These are phyloP conservation scores for Eragrostis nindensis DNA, from an alignment of 176 grass and related monocot genomes.

Conservation along the genomic window DNA sequence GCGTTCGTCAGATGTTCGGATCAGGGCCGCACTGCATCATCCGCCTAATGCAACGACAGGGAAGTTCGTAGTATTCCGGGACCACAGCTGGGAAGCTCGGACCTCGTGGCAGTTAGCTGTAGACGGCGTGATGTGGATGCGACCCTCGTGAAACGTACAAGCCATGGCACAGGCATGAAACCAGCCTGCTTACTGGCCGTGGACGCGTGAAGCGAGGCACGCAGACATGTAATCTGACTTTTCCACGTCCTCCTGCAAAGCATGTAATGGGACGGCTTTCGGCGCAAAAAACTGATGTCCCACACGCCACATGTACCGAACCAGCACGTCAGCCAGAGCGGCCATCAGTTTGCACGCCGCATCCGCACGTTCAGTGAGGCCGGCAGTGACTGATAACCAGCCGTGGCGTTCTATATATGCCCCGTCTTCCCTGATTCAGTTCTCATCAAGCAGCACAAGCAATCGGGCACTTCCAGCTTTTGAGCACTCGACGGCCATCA, in stretches of 20 bases:
- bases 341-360: conserved; percentile 31
- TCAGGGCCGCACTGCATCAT: background rate
- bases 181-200: background rate
- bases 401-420: conserved; percentile 24
- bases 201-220: conserved; percentile 32
- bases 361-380: background rate
- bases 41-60: background rate
- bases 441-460: conserved; percentile 32
- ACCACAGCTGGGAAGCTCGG: background rate
- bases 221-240: background rate
- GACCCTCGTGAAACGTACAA: background rate
- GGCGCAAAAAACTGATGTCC: background rate
- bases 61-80: background rate
- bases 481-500: background rate
- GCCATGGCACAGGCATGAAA: conserved; percentile 27
- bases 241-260: background rate
- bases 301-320: background rate
- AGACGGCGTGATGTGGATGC: background rate
- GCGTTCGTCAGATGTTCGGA: no score
- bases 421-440: background rate
- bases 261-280: background rate
- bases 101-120: background rate
- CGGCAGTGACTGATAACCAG: background rate
- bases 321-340: background rate
- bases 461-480: background rate